phyloP scores from a whole-genome alignment of 2,329 filamentous ascomycete genomes.

The Endothia cerciana region DNA sequence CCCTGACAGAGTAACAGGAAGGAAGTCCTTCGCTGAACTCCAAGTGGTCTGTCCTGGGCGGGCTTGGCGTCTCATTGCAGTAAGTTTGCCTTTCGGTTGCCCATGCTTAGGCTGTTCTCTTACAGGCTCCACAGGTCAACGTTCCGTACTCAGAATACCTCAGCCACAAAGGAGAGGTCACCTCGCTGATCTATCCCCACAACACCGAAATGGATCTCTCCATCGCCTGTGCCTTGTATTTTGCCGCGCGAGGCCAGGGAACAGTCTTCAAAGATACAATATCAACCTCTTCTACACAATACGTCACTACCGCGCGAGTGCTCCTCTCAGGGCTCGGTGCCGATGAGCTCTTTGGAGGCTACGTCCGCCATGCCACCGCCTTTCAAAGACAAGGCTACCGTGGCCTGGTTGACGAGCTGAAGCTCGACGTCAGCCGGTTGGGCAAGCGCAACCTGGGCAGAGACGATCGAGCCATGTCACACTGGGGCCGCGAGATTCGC shows the following conservation, averaged over 20 bases:
- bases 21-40: slow-evolving; percentile 79
- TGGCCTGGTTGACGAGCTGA: slow-evolving; percentile 79
- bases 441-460: slow-evolving; percentile 94
- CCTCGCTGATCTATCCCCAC: slow-evolving; percentile 84
- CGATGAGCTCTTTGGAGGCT: slow-evolving; percentile 95
- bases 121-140: slow-evolving; percentile 60
- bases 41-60: slow-evolving; percentile 68
- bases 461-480: slow-evolving; percentile 86
- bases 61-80: slow-evolving; percentile 80
- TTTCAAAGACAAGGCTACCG: slow-evolving; percentile 70
- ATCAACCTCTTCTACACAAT: slow-evolving; percentile 40
- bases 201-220: slow-evolving; percentile 99
- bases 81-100: slow-evolving; percentile 40
- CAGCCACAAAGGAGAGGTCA: slow-evolving; percentile 69
- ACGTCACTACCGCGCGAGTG: slow-evolving; percentile 75
- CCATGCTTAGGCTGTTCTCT: background rate
- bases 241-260: slow-evolving; percentile 79
- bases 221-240: slow-evolving; percentile 92
- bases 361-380: slow-evolving; percentile 79
- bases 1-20: slow-evolving; percentile 86
- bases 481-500: slow-evolving; percentile 86
- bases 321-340: slow-evolving; percentile 92
- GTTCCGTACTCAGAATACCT: slow-evolving; percentile 78
- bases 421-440: slow-evolving; percentile 81
- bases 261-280: slow-evolving; percentile 41